Conservation (phyloP, 305 asterid genomes). For the Fraxinus sp. region DNA sequence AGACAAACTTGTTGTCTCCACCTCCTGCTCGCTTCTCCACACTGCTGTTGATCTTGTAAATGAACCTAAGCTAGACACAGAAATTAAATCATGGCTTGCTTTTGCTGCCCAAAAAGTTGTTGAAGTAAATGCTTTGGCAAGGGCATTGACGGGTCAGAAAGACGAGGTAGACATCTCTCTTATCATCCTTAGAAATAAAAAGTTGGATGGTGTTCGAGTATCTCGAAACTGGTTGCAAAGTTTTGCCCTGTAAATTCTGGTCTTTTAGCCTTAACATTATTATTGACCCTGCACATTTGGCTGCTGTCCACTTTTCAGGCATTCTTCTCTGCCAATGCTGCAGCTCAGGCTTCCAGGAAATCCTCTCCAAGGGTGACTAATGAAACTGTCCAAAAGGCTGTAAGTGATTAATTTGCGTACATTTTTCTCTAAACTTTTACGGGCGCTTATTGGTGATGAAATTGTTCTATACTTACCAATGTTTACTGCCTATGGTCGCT, state of each 20-base stretch:
- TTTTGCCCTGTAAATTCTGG: background rate
- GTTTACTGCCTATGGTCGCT: slow-evolving; percentile 23
- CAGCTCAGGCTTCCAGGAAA: slow-evolving; percentile 88
- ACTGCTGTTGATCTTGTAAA: slow-evolving; percentile 84
- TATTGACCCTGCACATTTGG: background rate
- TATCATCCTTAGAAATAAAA: background rate
- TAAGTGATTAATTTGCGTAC: slow-evolving; percentile 34
- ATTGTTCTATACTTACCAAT: slow-evolving; percentile 19
- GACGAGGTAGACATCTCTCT: slow-evolving; percentile 55
- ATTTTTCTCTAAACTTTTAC: background rate
- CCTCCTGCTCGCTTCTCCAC: slow-evolving; percentile 88
- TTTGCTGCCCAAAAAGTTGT: slow-evolving; percentile 89
- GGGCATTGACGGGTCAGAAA: slow-evolving; percentile 70
- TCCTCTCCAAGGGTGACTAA: slow-evolving; percentile 76
- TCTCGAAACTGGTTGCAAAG: background rate
- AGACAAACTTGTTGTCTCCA: slow-evolving; percentile 90
- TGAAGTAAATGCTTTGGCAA: slow-evolving; percentile 86
- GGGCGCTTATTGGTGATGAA: background rate
- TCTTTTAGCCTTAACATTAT: background rate
- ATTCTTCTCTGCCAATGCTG: slow-evolving; percentile 75
- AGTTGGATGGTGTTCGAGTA: background rate
- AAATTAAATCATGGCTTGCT: slow-evolving; percentile 92
- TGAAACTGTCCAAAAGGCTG: slow-evolving; percentile 80
- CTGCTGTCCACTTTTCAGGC: slow-evolving; percentile 39
- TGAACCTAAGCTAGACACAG: slow-evolving; percentile 78